These are phyloP conservation scores for Fusarium sp. DNA, from an alignment of 2,329 filamentous ascomycete genomes.

Conservation along the genomic window DNA sequence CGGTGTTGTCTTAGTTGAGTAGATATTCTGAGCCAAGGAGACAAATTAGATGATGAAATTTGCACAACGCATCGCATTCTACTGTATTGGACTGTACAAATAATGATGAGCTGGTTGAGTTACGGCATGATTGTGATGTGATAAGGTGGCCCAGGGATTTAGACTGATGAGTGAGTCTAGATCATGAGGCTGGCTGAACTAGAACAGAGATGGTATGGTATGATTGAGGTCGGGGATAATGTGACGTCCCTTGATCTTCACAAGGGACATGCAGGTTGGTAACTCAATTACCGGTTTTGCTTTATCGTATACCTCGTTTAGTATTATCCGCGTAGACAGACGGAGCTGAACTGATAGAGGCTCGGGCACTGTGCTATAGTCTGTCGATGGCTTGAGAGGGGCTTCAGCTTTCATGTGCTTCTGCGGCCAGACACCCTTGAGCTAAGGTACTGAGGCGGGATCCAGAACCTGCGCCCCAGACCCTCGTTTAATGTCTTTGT, in stretches of 20 bases:
- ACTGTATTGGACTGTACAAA: conserved; percentile 10
- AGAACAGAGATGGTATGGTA: conserved; percentile 12
- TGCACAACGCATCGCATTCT: conserved; percentile 5
- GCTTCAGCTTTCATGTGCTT: conserved; percentile 27
- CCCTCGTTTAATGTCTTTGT: conserved; percentile 10
- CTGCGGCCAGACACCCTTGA: conserved; percentile 21
- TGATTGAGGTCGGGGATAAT: neutral
- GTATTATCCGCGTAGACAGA: conserved; percentile 6
- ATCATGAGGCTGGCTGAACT: conserved; percentile 28
- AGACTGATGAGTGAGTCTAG: conserved; percentile 2
- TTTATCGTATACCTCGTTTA: neutral
- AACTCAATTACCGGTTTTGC: neutral
- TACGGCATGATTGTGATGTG: conserved; percentile 17
- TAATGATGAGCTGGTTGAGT: neutral
- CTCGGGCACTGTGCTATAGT: conserved; percentile 1
- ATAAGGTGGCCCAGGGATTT: conserved; percentile 19
- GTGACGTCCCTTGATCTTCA: neutral
- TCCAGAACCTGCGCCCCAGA: conserved; percentile 22
- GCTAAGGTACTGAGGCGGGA: conserved; percentile 26
- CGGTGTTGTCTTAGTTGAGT: conserved; percentile 33
- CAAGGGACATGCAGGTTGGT: conserved; percentile 2
- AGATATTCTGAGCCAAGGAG: conserved; percentile 44
- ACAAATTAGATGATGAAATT: conserved; percentile 36
- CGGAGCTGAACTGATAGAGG: conserved; percentile 25
- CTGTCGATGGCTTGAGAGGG: conserved; percentile 28